Conservation (phyloP, 2,329 filamentous ascomycete genomes). For the Trichoderma sp. region DNA sequence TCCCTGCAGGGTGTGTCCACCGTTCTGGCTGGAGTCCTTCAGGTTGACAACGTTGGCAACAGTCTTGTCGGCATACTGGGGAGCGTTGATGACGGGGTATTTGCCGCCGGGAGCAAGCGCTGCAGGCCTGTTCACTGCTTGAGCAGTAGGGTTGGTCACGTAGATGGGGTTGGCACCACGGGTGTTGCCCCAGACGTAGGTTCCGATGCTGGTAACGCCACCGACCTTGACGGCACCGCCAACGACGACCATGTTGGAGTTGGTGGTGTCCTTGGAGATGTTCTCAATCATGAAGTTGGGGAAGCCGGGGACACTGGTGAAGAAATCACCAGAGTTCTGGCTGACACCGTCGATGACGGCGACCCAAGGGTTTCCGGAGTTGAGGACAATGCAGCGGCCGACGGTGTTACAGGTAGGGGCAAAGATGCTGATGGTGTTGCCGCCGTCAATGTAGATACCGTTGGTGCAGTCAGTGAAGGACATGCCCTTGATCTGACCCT, state of each 20-base stretch:
- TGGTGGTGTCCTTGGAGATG: conserved; percentile 23
- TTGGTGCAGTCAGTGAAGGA: conserved; percentile 11
- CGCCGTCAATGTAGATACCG: conserved; percentile 16
- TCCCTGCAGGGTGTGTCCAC: conserved; percentile 33
- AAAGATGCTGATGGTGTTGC: conserved; percentile 16
- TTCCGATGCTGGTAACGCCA: conserved; percentile 14
- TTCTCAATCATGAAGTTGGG: conserved; percentile 22
- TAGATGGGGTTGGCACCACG: conserved; percentile 10
- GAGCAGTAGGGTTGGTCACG: not conserved
- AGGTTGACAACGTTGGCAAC: conserved; percentile 11
- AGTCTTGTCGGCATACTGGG: conserved; percentile 12
- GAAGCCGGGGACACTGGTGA: not conserved
- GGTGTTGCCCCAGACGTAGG: conserved; percentile 18
- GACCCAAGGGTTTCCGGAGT: conserved; percentile 16
- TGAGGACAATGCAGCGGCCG: conserved; percentile 12
- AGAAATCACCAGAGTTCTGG: conserved; percentile 20
- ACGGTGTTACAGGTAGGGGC: conserved; percentile 18
- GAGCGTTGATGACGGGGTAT: conserved; percentile 12
- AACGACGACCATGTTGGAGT: conserved; percentile 22
- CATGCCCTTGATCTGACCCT: conserved; percentile 20
- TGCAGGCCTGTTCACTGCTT: conserved; percentile 13
- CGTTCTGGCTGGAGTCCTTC: conserved; percentile 16
- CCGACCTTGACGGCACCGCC: conserved; percentile 15
- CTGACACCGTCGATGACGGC: conserved; percentile 16
- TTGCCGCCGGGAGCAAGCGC: conserved; percentile 17